These are phyloP conservation scores for Vicia faba DNA, from an alignment of 306 rosid genomes.

Conservation along the genomic window DNA sequence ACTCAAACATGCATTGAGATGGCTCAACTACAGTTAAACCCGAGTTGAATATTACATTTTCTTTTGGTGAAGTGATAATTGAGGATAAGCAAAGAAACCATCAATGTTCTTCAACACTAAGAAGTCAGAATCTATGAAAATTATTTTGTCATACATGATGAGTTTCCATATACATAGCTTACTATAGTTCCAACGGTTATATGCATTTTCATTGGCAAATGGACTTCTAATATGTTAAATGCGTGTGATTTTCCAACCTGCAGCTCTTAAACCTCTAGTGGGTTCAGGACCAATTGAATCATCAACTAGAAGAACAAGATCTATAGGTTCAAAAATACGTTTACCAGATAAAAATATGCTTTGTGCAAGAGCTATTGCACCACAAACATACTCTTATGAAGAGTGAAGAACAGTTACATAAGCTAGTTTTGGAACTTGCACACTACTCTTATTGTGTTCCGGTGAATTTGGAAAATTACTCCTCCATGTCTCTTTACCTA, in stretches of 20 bases:
- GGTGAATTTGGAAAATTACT: not conserved
- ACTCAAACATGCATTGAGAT: slow-evolving; percentile 64
- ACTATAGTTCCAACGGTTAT: slow-evolving; percentile 88
- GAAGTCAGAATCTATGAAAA: slow-evolving; percentile 76
- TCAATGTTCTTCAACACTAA: slow-evolving; percentile 53
- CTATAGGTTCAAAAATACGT: slow-evolving; percentile 28
- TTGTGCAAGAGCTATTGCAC: slow-evolving; percentile 84
- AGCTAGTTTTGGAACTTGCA: slow-evolving; percentile 41
- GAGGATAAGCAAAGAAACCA: slow-evolving; percentile 49
- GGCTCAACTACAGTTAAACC: slow-evolving; percentile 83
- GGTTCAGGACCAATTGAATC: slow-evolving; percentile 51
- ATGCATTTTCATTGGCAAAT: slow-evolving; percentile 51
- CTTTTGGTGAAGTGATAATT: slow-evolving; percentile 60
- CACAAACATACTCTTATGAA: slow-evolving; percentile 80
- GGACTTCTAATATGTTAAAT: slow-evolving; percentile 64
- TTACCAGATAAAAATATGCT: slow-evolving; percentile 50
- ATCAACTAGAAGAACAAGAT: slow-evolving; percentile 75
- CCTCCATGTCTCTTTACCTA: slow-evolving; percentile 60
- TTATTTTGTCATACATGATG: slow-evolving; percentile 53
- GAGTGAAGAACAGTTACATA: slow-evolving; percentile 80
- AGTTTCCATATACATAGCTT: slow-evolving; percentile 79
- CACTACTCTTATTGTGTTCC: not conserved
- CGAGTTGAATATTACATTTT: slow-evolving; percentile 56
- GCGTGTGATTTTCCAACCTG: slow-evolving; percentile 66
- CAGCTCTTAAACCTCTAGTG: slow-evolving; percentile 45